Evolutionary conservation across 1,284 basidiomycete species (phyloP), one percentile per base, ranked within the genome.

Genomic region (Jaminaea rosea): DNA sequence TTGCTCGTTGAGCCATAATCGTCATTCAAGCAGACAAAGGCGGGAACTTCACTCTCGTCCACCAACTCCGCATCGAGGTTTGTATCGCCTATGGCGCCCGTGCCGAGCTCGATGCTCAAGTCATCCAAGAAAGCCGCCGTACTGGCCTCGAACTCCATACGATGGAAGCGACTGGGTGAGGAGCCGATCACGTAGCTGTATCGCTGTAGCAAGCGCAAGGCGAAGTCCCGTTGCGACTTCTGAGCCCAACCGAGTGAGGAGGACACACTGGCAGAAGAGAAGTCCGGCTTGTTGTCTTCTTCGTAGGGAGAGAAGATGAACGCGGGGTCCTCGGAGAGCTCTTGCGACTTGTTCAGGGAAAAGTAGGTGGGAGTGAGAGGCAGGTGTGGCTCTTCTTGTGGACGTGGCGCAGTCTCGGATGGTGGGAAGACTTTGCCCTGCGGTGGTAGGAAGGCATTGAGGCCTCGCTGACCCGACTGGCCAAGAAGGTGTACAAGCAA

Each of bases 1-100:
- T 13, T 4, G 39, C 11, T 11, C 13, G 13, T 24, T 11, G 17
- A 13, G 19, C 15, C 11, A 23, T 42, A 42, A 23, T 42, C 39
- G 39, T 42, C 39, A 23, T 42, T 42, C 7, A 42, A 23, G 24
- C 39, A 42, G 15, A 42, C 19, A 42, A 42, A 42, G n/a, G n/a
- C n/a, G n/a, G n/a, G n/a, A n/a, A n/a, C n/a, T n/a, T n/a, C n/a
- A n/a, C n/a, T n/a, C n/a, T n/a, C n/a, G n/a, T n/a, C n/a, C n/a
- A n/a, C n/a, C n/a, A n/a, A n/a, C n/a, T n/a, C n/a, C n/a, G n/a
- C n/a, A n/a, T n/a, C n/a, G n/a, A n/a, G n/a, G n/a, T n/a, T n/a
- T n/a, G n/a, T n/a, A n/a, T n/a, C n/a, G n/a, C n/a, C n/a, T n/a
- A n/a, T n/a, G 39, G 19, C 39, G 15, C 15, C 9, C 29, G 8